Base-by-base conservation (phyloP, 2,329 filamentous ascomycete genomes). In the Alternaria brassicicola region DNA sequence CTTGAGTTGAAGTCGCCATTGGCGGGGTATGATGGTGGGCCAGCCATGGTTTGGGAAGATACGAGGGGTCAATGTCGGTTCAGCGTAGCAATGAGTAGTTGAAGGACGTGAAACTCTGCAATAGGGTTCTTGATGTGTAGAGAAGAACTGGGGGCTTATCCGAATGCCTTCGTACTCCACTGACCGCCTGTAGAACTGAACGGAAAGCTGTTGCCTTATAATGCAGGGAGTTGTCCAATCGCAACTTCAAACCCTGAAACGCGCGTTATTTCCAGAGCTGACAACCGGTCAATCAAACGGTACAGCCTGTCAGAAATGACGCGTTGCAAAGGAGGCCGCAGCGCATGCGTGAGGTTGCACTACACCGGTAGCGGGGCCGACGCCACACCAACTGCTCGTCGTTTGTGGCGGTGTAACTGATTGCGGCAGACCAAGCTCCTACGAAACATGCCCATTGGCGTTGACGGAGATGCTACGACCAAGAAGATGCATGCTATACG, bases 1-100 rank as follows among this genome's bases (percentile, higher is more conserved):
- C 36, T 61, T 35, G 58, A 54, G 31, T 55, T 62, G 39, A 52
- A 51, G 31, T 61, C 54, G 52, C 57, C 9, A 38, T 51, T 51
- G 19, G 61, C 23, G 52, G 58, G 58, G 47, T 64, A 52, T 51
- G 61, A 42, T 23, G 57, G 56, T 30, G 57, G 65, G n/a, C 67
- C 62, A 31, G 71, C 65, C 72, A 75, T 75, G 43, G 12, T 62
- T 2, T 1, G 28, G 28, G 19, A 31, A 33, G 19, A 6, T 47
- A 9, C 12, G 4, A 25, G 17, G n/a, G 15, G 17, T 30, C 21
- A 36, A 23, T 10, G 1, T 10, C 36, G 17, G 15, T 17, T 35
- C 43, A 17, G 28, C 25, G 3, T 17, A 17, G 26, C 3, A 12
- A 30, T 23, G 25, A 45, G 13, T 33, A 12, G 21, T 8, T 19